These are phyloP conservation scores for Agrostemma githago DNA, from an alignment of 148 eudicot species.

Conservation along the genomic window DNA sequence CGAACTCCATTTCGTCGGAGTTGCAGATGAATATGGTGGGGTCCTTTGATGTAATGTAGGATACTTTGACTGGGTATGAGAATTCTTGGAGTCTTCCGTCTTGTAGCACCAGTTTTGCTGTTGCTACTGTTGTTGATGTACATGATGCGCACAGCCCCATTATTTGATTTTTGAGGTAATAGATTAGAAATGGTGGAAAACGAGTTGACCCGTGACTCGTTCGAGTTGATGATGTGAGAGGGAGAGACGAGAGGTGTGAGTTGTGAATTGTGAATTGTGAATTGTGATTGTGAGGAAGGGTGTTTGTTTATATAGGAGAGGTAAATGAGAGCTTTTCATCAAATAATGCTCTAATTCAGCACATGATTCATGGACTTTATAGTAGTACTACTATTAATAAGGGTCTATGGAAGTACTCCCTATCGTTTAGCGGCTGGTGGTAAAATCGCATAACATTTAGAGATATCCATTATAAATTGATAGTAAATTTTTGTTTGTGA, in stretches of 20 bases:
- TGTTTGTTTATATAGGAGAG: slow-evolving; percentile 12
- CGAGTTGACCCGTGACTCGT: slow-evolving; percentile 1
- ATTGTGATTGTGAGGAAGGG: background rate
- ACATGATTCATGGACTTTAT: no score
- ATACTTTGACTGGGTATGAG: slow-evolving; percentile 28
- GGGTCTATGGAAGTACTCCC: no score
- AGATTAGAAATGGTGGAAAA: no score
- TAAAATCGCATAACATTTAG: no score
- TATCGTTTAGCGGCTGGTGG: no score
- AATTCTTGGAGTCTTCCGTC: slow-evolving; percentile 26
- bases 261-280: background rate
- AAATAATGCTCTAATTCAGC: no score
- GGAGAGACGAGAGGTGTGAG: background rate
- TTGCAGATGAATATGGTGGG: slow-evolving; percentile 37
- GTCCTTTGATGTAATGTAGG: slow-evolving; percentile 22
- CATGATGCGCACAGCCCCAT: slow-evolving; percentile 33
- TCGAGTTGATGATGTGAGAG: background rate
- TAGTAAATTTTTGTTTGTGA: no score
- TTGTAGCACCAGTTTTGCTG: slow-evolving; percentile 22
- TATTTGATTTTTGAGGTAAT: background rate
- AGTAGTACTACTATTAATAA: no score
- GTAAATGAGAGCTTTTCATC: background rate
- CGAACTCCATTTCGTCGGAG: slow-evolving; percentile 89
- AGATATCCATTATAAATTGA: no score
- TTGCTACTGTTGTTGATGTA: slow-evolving; percentile 20